A percentile compares a stretch with the other conserved stretches of the same genome.
Evolutionary conservation across 805 yeast genomes (phyloP).

Genomic region (Torulaspora gathmanii): DNA sequence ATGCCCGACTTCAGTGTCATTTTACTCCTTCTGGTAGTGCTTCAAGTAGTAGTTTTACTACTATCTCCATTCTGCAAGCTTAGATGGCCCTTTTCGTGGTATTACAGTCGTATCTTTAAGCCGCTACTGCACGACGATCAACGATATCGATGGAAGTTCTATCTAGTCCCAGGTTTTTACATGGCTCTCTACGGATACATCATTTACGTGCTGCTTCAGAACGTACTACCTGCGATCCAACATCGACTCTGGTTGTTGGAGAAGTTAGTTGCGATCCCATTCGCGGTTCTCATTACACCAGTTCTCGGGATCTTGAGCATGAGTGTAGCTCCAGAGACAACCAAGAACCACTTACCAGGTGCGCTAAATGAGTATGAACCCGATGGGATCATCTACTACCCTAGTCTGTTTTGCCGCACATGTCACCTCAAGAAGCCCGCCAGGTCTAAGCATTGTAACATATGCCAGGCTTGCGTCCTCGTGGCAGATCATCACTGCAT

Average conservation of each 20-base stretch:
- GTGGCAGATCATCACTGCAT: constrained; percentile 71
- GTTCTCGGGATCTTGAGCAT: constrained; percentile 21
- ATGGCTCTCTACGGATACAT: constrained; percentile 22
- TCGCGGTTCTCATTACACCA: constrained; percentile 17
- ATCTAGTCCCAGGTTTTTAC: constrained; percentile 32
- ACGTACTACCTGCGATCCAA: constrained; percentile 15
- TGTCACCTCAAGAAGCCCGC: constrained; percentile 65
- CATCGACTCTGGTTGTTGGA: constrained; percentile 18
- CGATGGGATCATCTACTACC: constrained; percentile 53
- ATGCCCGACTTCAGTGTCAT: constrained; percentile 6
- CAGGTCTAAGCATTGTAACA: constrained; percentile 68
- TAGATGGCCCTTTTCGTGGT: constrained; percentile 21
- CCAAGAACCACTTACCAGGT: constrained; percentile 1
- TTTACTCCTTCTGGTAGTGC: constrained; percentile 5
- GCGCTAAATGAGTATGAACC: constrained; percentile 29
- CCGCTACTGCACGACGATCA: constrained; percentile 26
- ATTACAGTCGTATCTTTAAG: constrained; percentile 25
- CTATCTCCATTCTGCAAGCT: constrained; percentile 27
- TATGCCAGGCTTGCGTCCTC: constrained; percentile 59
- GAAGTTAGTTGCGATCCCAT: constrained; percentile 23
- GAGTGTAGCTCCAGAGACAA: constrained; percentile 18
- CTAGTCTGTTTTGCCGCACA: constrained; percentile 46
- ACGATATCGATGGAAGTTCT: constrained; percentile 27
- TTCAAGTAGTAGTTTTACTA: constrained; percentile 23
- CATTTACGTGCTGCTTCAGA: constrained; percentile 16